These are phyloP conservation scores for Leptographium flavum DNA, from an alignment of 2,329 filamentous ascomycete species.

Conservation along the genomic window DNA sequence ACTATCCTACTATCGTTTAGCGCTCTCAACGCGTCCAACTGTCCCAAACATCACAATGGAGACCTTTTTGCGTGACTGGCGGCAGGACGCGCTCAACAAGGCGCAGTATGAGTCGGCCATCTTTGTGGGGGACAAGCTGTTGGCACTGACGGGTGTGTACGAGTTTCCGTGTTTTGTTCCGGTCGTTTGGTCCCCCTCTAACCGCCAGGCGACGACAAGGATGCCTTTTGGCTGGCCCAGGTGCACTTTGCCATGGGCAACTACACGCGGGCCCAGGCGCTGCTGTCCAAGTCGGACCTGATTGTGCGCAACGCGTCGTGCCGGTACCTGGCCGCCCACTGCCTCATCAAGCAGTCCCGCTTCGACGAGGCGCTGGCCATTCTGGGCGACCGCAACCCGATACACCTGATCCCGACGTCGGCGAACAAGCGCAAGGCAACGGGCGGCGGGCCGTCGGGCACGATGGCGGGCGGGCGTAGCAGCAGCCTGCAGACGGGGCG, in stretches of 20 bases:
- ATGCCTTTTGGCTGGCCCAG: slow-evolving; percentile 96
- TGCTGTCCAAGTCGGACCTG: slow-evolving; percentile 73
- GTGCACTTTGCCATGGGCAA: slow-evolving; percentile 93
- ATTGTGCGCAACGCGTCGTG: slow-evolving; percentile 71
- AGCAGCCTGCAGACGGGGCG: background rate
- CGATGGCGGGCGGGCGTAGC: background rate
- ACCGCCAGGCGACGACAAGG: slow-evolving; percentile 66
- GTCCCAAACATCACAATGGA: slow-evolving; percentile 49
- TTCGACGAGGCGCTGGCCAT: slow-evolving; percentile 78
- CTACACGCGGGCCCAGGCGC: slow-evolving; percentile 79
- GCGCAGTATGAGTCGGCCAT: slow-evolving; percentile 94
- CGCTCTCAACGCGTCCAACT: background rate
- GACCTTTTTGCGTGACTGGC: slow-evolving; percentile 83
- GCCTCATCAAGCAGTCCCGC: slow-evolving; percentile 80
- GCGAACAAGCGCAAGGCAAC: slow-evolving; percentile 50
- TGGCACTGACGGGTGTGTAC: slow-evolving; percentile 77
- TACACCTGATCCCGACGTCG: slow-evolving; percentile 60
- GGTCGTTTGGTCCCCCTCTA: slow-evolving; percentile 5
- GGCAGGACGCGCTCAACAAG: slow-evolving; percentile 88
- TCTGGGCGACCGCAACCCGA: slow-evolving; percentile 88
- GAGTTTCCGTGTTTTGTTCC: background rate
- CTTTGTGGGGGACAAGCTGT: slow-evolving; percentile 91
- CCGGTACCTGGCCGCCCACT: slow-evolving; percentile 85
- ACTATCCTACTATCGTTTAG: too few species aligned
- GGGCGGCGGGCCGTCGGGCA: slow-evolving; percentile 3